These are phyloP conservation scores for Cephaloascus fragrans DNA, from an alignment of 805 yeast genomes.

Conservation along the genomic window DNA sequence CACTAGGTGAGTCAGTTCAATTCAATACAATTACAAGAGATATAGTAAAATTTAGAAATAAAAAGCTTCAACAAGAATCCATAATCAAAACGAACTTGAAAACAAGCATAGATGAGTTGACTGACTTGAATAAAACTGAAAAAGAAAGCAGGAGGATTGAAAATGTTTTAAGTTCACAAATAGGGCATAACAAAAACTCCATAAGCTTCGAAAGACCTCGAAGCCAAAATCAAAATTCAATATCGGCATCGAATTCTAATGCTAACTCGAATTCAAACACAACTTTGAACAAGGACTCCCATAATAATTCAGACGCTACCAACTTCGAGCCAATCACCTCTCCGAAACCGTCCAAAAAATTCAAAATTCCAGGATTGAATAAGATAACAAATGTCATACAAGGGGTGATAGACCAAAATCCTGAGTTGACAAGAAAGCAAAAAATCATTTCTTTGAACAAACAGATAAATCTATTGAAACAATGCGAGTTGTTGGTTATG, in stretches of 20 bases:
- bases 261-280: not conserved
- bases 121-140: slow-evolving; percentile 19
- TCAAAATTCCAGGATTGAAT: slow-evolving; percentile 44
- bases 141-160: slow-evolving; percentile 18
- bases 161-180: slow-evolving; percentile 12
- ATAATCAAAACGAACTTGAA: slow-evolving; percentile 20
- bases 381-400: slow-evolving; percentile 42
- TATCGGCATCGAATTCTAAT: not conserved
- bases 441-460: slow-evolving; percentile 5
- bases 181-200: slow-evolving; percentile 12
- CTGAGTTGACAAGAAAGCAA: slow-evolving; percentile 53
- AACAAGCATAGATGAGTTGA: slow-evolving; percentile 20
- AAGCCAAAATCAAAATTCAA: not conserved
- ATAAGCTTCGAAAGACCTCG: slow-evolving; percentile 4
- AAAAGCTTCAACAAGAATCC: slow-evolving; percentile 21
- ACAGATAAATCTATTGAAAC: not conserved
- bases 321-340: slow-evolving; percentile 9
- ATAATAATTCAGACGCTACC: not conserved
- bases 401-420: slow-evolving; percentile 59
- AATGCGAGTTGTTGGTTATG: slow-evolving; percentile 6
- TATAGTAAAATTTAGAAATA: slow-evolving; percentile 48
- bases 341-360: slow-evolving; percentile 19
- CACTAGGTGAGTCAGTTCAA: slow-evolving; percentile 63
- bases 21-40: slow-evolving; percentile 46
- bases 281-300: not conserved